These are phyloP conservation scores for Macrocybe gigantea DNA, from an alignment of 768 basidiomycete genomes.

Conservation along the genomic window DNA sequence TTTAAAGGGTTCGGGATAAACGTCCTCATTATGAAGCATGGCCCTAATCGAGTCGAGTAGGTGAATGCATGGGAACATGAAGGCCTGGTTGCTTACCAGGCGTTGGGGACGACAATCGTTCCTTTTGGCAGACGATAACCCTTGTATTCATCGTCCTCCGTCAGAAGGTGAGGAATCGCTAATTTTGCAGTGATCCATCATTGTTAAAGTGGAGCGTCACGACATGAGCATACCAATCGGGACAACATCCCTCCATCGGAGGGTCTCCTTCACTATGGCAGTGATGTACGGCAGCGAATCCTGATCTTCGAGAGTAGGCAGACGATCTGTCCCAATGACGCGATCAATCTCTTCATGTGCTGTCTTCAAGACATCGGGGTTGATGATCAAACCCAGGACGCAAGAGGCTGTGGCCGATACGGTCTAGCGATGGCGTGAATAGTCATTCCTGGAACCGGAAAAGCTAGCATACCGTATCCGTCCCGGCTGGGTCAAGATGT, in stretches of 20 bases:
- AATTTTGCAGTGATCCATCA: background rate
- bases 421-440: constrained; percentile 10
- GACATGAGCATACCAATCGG: constrained; percentile 15
- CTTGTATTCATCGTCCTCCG: constrained; percentile 17
- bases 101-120: constrained; percentile 24
- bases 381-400: constrained; percentile 22
- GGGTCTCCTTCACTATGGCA: constrained; percentile 22
- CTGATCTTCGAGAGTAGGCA: constrained; percentile 26
- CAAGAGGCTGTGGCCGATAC: constrained; percentile 21
- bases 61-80: background rate
- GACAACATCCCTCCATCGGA: constrained; percentile 21
- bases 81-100: constrained; percentile 17
- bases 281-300: constrained; percentile 22
- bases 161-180: background rate
- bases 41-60: constrained; percentile 21
- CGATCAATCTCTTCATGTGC: constrained; percentile 29
- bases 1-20: constrained; percentile 31
- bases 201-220: background rate
- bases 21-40: constrained; percentile 30
- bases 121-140: constrained; percentile 26
- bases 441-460: background rate
- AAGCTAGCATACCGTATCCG: constrained; percentile 10
- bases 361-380: constrained; percentile 22
- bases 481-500: constrained; percentile 3
- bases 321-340: constrained; percentile 20